Base-by-base conservation (phyloP, 2,329 filamentous ascomycete genomes). In the Alternaria tenuissima region DNA sequence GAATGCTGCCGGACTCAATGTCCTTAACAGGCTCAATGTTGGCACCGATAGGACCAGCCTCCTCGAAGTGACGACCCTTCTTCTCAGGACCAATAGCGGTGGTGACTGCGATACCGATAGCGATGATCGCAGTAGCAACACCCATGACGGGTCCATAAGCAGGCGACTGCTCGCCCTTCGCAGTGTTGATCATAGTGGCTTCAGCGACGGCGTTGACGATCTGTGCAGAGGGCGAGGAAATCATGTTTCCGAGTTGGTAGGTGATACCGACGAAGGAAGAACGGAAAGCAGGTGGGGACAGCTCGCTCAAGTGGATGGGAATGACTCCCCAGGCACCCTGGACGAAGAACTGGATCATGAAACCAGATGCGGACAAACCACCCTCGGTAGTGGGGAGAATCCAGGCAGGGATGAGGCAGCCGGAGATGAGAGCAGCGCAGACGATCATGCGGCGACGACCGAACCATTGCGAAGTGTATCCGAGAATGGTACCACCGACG, bases 201-300 rank as follows among this genome's bases (percentile, higher is more conserved):
- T 93, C 90, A 1, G 91, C 84, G 52, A 93, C 84, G 12, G 89
- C 89, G 61, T 93, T 92, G 73, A 93, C 89, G 48, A 94, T 93
- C 76, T 93, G 91, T 0, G 91, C 88, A 0, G 87, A 89, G 0
- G 90, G 89, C 0, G 88, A 89, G 1, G 88, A 89, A 53, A 91
- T 88, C 84, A 92, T 89, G 81, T 92, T 92, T 7, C 90, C 90
- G 8, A 92, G 78, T 80, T 93, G 90, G 77, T 92, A 92, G 0
- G 88, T 88, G 52, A 90, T 84, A 43, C 89, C 90, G 0, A 89
- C 88, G 73, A 92, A 91, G 2, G 86, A 88, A 0, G 89, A 90
- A 32, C 90, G 85, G 83, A 90, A 92, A 0, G 88, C 88, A 0
- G 86, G 85, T 0, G 90, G 90, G 0, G 89, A 89, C 1, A 92